Evolutionary conservation across 2,329 filamentous ascomycete species (phyloP).

Genomic region (Aspergillus fumigatiaffinis): DNA sequence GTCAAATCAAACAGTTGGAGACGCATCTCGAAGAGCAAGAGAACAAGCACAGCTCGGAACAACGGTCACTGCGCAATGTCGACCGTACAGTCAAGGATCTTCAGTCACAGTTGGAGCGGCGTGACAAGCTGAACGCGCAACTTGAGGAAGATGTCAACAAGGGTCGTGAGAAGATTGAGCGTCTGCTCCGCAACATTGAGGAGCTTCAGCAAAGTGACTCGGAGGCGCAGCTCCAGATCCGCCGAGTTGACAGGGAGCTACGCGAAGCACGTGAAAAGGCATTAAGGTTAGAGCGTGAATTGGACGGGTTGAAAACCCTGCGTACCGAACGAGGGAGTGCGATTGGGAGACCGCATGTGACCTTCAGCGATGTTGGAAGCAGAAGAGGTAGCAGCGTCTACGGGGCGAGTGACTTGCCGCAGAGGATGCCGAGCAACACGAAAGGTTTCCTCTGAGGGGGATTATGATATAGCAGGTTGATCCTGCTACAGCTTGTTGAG

Average conservation of each 20-base stretch:
- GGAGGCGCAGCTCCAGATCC: constrained; percentile 71
- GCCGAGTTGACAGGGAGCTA: constrained; percentile 84
- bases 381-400: constrained; percentile 37
- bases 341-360: constrained; percentile 26
- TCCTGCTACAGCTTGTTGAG: constrained; percentile 11
- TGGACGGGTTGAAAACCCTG: constrained; percentile 75
- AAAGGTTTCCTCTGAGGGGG: constrained; percentile 67
- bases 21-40: constrained; percentile 80
- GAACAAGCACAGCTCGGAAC: constrained; percentile 70
- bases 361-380: constrained; percentile 38
- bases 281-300: constrained; percentile 77
- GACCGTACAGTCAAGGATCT: constrained; percentile 93
- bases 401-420: constrained; percentile 52
- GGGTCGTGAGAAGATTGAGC: constrained; percentile 85
- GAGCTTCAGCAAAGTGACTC: constrained; percentile 89
- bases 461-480: constrained; percentile 14
- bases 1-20: constrained; percentile 63
- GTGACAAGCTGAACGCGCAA: constrained; percentile 79
- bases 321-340: constrained; percentile 57
- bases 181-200: constrained; percentile 85
- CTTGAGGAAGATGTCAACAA: constrained; percentile 79
- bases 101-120: constrained; percentile 85
- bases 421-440: constrained; percentile 67
- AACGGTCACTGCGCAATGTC: constrained; percentile 84
- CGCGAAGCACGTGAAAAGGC: constrained; percentile 82